These are phyloP conservation scores for Pulchroboletus neoregius DNA, from an alignment of 1,284 basidiomycete species.

Conservation along the genomic window DNA sequence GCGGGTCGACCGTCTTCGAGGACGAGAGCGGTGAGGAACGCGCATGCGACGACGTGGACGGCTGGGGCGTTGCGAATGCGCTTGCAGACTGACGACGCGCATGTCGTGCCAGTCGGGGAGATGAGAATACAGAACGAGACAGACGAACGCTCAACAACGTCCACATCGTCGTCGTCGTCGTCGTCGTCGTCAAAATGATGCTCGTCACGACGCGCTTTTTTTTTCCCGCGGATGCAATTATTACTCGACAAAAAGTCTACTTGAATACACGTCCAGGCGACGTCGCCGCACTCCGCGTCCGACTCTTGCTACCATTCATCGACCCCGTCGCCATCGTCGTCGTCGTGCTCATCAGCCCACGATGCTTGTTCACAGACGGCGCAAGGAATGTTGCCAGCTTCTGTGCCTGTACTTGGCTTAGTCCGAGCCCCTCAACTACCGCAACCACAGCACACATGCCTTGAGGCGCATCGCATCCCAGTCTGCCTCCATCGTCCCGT, in stretches of 20 bases:
- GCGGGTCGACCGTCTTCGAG: conserved; percentile 49
- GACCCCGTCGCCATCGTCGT: conserved; percentile 3
- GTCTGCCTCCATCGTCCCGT: conserved; percentile 51
- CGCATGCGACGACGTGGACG: conserved; percentile 11
- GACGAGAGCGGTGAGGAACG: conserved; percentile 19
- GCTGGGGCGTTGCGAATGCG: conserved; percentile 26
- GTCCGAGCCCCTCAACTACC: not conserved
- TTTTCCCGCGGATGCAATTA: conserved; percentile 23
- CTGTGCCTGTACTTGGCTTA: conserved; percentile 42
- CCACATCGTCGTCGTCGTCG: conserved; percentile 22
- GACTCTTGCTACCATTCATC: conserved; percentile 23
- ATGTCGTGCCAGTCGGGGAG: conserved; percentile 12
- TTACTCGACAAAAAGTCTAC: not conserved
- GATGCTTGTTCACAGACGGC: conserved; percentile 40
- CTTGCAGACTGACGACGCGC: conserved; percentile 25
- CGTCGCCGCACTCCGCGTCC: conserved; percentile 29
- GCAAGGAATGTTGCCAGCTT: conserved; percentile 45
- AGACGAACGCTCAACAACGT: conserved; percentile 20
- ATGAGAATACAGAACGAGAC: conserved; percentile 5
- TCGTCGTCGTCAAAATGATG: conserved; percentile 2
- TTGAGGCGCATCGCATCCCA: conserved; percentile 63
- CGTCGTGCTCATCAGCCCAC: conserved; percentile 23
- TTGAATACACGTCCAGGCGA: conserved; percentile 25
- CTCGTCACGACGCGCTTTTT: conserved; percentile 1
- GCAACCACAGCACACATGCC: conserved; percentile 36